phyloP scores from a whole-genome alignment of 352 stramenopile genomes.

The Thalassiosira exigua region DNA sequence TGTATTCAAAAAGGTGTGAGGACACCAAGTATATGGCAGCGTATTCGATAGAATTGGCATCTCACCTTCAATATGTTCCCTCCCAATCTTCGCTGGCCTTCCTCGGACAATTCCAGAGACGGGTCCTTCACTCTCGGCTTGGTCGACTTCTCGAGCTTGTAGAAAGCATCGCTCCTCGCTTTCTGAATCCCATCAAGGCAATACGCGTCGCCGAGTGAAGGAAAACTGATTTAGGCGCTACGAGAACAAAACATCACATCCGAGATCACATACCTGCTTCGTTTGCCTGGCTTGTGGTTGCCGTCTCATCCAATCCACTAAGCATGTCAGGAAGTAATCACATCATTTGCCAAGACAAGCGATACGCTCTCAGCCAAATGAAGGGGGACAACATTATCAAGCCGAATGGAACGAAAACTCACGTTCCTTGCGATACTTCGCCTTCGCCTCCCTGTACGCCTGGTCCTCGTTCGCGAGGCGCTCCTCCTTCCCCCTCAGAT shows the following conservation, averaged over 20 bases:
- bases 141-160: constrained; percentile 80
- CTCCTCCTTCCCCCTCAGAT: constrained; percentile 76
- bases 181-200: no score
- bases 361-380: no score
- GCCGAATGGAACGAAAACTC: constrained; percentile 52
- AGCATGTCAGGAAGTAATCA: background rate
- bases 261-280: no score
- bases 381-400: background rate
- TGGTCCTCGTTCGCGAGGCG: constrained; percentile 76
- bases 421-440: constrained; percentile 66
- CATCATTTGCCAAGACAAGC: no score
- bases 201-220: no score
- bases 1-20: no score
- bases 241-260: no score
- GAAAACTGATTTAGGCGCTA: no score
- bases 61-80: constrained; percentile 67
- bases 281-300: constrained; percentile 74
- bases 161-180: constrained; percentile 81
- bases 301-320: constrained; percentile 83
- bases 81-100: constrained; percentile 64
- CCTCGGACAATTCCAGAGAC: constrained; percentile 54
- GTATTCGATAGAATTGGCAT: no score
- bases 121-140: constrained; percentile 76
- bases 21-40: no score
- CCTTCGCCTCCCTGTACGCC: constrained; percentile 63